Evolutionary conservation across 192 early-diverging fungal species (phyloP).

Genomic region (Oehlia diaphana): DNA sequence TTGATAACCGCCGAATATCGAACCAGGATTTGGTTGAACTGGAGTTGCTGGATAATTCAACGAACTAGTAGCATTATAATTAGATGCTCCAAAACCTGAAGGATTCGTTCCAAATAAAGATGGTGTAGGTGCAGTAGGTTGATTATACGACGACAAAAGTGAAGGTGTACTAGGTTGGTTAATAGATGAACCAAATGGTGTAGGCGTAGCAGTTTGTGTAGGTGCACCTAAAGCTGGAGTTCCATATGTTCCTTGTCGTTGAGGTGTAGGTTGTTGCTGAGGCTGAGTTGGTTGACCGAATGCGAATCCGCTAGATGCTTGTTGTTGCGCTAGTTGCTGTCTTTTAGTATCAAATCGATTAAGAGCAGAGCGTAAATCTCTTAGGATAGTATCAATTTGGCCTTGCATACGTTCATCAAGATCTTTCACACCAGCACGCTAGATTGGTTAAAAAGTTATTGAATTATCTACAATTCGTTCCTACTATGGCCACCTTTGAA

Average conservation of each 20-base stretch:
- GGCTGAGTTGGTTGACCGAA: slow-evolving; percentile 7
- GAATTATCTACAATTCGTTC: neutral
- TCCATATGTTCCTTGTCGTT: neutral
- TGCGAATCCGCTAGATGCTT: neutral
- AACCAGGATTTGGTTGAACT: neutral
- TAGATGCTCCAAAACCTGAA: neutral
- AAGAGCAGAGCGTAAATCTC: slow-evolving; percentile 4
- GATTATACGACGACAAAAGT: neutral
- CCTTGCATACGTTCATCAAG: neutral
- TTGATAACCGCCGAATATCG: neutral
- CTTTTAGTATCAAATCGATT: neutral
- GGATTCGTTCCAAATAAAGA: neutral
- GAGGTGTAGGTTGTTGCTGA: neutral
- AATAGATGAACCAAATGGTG: neutral
- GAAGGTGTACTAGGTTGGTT: neutral
- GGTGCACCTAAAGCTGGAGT: neutral
- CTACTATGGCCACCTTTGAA: neutral
- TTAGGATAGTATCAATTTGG: slow-evolving; percentile 1
- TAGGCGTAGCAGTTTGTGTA: neutral
- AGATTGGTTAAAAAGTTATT: neutral
- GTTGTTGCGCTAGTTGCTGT: neutral
- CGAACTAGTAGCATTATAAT: neutral
- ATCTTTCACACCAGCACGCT: slow-evolving; percentile 13
- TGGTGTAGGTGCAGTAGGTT: neutral
- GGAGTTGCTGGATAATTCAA: neutral